Conservation (phyloP, 768 basidiomycete genomes). For the Antrodiella citrinella region DNA sequence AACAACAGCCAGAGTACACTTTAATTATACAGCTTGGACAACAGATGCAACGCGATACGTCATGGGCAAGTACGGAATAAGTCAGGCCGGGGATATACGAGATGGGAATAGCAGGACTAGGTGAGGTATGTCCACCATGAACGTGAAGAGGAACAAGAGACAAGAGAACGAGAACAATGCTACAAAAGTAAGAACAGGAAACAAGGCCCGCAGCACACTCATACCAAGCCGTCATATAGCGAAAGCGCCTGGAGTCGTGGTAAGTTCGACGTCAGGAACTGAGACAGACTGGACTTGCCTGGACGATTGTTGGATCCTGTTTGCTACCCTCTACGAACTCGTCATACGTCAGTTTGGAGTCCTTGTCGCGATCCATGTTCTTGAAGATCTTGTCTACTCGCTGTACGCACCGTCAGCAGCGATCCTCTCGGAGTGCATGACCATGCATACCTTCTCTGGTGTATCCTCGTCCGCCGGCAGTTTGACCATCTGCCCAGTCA, state of each 20-base stretch:
- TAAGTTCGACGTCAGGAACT: no score
- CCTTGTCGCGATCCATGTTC: slow-evolving; percentile 95
- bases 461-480: slow-evolving; percentile 98
- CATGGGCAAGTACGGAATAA: neutral
- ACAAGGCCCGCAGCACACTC: slow-evolving; percentile 19
- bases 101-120: neutral
- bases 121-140: neutral
- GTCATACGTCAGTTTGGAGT: slow-evolving; percentile 87
- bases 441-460: slow-evolving; percentile 79
- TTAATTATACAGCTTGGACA: neutral
- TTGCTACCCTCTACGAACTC: slow-evolving; percentile 99
- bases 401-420: slow-evolving; percentile 46
- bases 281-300: slow-evolving; percentile 48
- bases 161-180: neutral
- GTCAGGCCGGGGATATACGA: neutral
- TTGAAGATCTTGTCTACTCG: slow-evolving; percentile 98
- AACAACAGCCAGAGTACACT: neutral
- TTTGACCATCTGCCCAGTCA: slow-evolving; percentile 99
- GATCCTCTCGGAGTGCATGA: no score
- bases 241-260: slow-evolving; percentile 95
- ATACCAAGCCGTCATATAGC: slow-evolving; percentile 91
- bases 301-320: slow-evolving; percentile 98
- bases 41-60: neutral
- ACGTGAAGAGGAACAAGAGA: neutral
- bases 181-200: slow-evolving; percentile 5